Base-by-base conservation (phyloP, 1,139 yeast species). In the Yamadazyma kanchanaburiensis region DNA sequence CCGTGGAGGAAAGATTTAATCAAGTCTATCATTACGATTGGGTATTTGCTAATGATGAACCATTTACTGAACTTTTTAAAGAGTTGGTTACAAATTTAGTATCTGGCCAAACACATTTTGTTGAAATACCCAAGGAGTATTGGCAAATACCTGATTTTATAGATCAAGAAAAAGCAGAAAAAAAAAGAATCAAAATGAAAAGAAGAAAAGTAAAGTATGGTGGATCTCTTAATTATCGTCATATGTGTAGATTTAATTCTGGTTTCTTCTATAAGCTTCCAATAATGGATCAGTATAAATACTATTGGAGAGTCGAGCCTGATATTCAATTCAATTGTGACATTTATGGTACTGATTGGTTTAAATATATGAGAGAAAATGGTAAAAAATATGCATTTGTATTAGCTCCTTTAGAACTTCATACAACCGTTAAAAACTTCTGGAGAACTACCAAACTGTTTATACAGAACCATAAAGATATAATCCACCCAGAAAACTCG, bases 251-350 rank as follows among this genome's bases (percentile, higher is more conserved):
- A 15, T 81, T 77, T 59, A 77, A 83, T 49, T 74, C 88, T 0
- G 94, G 95, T 2, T 67, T 70, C 39, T 87, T 88, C 51, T 84
- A 75, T 60, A 72, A 77, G 40, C 91, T 86, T 51, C 81, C 81
- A 3, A 51, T 82, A 38, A 77, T 88, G 33, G 63, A 53, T 34
- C 64, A 75, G 34, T 72, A 76, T 39, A 85, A 84, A 39, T 88
- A 94, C 89, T 87, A 86, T 59, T 87, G 96, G 95, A 69, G 96
- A 31, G 86, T 88, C 9, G 96, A 88, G 55, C 96, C 96, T 2
- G 82, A 82, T 40, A 89, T 88, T 25, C 79, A 83, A 38, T 87
- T 84, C 52, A 84, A 67, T 49, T 88, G 96, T 56, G 96, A 88
- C 53, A 59, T 86, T 28, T 80, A 94, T 0, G 85, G 86, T 30